Evolutionary conservation across 2,329 filamentous ascomycete genomes (phyloP).

Genomic region (Microcyclosporella mali): DNA sequence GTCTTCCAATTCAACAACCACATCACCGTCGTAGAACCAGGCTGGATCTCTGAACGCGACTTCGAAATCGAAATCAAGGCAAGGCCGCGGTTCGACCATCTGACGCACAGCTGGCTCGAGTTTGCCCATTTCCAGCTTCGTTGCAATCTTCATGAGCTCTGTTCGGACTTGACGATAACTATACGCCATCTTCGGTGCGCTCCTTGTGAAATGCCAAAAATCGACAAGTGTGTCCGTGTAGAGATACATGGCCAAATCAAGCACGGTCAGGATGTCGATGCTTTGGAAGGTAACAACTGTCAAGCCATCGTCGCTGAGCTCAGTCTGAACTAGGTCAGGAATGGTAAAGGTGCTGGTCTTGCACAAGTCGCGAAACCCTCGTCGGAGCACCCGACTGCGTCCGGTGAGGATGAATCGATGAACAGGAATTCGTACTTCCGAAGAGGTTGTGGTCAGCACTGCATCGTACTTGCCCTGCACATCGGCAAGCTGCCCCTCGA

Average conservation of each 20-base stretch:
- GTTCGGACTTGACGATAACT: constrained; percentile 72
- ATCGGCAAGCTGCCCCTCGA: constrained; percentile 34
- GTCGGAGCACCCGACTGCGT: constrained; percentile 63
- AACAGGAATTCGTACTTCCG: constrained; percentile 67
- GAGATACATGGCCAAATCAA: constrained; percentile 72
- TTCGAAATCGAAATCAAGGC: constrained; percentile 64
- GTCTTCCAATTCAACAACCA: constrained; percentile 70
- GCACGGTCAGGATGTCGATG: constrained; percentile 68
- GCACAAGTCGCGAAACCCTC: constrained; percentile 54
- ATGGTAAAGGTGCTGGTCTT: constrained; percentile 50
- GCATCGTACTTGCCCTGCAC: constrained; percentile 41
- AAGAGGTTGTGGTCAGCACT: constrained; percentile 50
- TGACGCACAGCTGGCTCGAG: constrained; percentile 73
- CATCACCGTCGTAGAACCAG: constrained; percentile 76
- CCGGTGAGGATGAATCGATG: constrained; percentile 76
- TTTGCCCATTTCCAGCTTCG: constrained; percentile 60
- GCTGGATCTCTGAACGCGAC: constrained; percentile 59
- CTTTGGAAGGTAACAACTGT: constrained; percentile 60
- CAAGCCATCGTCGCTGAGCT: constrained; percentile 46
- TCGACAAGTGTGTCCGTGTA: constrained; percentile 78
- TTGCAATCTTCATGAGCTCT: constrained; percentile 83
- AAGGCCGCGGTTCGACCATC: constrained; percentile 60
- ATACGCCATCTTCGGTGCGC: constrained; percentile 58
- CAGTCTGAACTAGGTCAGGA: constrained; percentile 56
- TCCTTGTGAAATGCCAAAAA: constrained; percentile 74